Evolutionary conservation across 2,329 filamentous ascomycete species (phyloP).

Genomic region (Exophiala xenobiotica): DNA sequence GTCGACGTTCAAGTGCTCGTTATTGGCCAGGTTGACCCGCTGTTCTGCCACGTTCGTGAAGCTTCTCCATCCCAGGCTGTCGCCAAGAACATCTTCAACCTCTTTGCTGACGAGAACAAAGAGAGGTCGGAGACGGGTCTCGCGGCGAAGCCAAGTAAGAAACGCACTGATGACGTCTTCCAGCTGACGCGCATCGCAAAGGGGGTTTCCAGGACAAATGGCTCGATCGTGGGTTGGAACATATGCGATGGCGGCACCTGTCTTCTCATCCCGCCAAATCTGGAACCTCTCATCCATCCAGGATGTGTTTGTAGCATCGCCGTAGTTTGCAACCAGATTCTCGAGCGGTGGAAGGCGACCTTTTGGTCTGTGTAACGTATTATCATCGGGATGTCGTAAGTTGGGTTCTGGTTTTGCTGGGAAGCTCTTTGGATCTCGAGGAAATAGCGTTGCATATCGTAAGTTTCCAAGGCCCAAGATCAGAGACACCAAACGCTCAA

Average conservation of each 20-base stretch:
- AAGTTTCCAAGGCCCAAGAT: slow-evolving; percentile 76
- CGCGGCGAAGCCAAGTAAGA: slow-evolving; percentile 64
- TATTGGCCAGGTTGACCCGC: slow-evolving; percentile 66
- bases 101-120: slow-evolving; percentile 74
- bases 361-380: slow-evolving; percentile 62
- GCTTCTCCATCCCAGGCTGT: slow-evolving; percentile 73
- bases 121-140: slow-evolving; percentile 62
- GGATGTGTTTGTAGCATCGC: slow-evolving; percentile 80
- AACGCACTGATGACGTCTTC: slow-evolving; percentile 66
- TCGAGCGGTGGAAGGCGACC: slow-evolving; percentile 54
- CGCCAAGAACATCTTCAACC: slow-evolving; percentile 69
- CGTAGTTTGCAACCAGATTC: slow-evolving; percentile 83
- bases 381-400: slow-evolving; percentile 69
- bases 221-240: slow-evolving; percentile 69
- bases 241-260: slow-evolving; percentile 74
- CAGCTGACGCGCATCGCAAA: slow-evolving; percentile 72
- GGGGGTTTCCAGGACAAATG: slow-evolving; percentile 74
- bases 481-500: slow-evolving; percentile 76
- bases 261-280: slow-evolving; percentile 70
- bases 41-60: slow-evolving; percentile 77
- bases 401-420: slow-evolving; percentile 55
- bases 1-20: slow-evolving; percentile 56
- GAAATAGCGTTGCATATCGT: slow-evolving; percentile 73
- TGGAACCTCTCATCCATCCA: slow-evolving; percentile 81
- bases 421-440: slow-evolving; percentile 74